Conservation (phyloP, 176 grass and related monocot species). For the Zea luxurians region DNA sequence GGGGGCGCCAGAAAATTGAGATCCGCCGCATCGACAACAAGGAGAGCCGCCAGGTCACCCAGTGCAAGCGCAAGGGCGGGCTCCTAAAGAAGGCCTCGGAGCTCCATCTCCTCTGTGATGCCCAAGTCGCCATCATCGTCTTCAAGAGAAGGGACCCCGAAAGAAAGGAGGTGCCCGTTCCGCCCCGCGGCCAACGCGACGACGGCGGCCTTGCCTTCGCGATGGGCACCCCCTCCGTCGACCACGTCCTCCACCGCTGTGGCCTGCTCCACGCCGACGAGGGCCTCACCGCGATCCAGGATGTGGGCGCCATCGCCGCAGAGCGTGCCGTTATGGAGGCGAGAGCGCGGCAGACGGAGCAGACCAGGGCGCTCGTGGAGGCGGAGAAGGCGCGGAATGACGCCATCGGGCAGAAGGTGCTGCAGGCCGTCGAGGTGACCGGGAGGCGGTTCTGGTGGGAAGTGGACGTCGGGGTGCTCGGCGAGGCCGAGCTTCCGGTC, state of each 20-base stretch:
- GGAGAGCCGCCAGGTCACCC: slow-evolving; percentile 18
- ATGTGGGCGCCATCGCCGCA: not conserved
- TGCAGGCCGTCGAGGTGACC: not conserved
- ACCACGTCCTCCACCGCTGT: slow-evolving; percentile 1
- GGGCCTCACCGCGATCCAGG: not conserved
- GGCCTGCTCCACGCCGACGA: not conserved
- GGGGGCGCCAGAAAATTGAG: slow-evolving; percentile 28
- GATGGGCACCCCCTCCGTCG: slow-evolving; percentile 11
- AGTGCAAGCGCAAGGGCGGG: slow-evolving; percentile 45
- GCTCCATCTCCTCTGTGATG: slow-evolving; percentile 50
- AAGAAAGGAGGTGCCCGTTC: not conserved
- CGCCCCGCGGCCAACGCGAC: not conserved
- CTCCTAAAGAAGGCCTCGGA: slow-evolving; percentile 67
- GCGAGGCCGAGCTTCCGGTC: slow-evolving; percentile 5
- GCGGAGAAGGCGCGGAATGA: not conserved
- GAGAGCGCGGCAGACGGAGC: not conserved
- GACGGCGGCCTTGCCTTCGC: not conserved
- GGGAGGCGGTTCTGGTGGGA: slow-evolving; percentile 19
- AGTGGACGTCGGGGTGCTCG: not conserved
- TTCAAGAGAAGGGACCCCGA: slow-evolving; percentile 31
- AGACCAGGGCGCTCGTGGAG: not conserved
- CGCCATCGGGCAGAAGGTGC: not conserved
- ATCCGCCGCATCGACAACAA: slow-evolving; percentile 29
- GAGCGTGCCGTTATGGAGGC: not conserved
- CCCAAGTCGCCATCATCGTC: slow-evolving; percentile 45